Conservation (phyloP, 2,329 filamentous ascomycete genomes). For the Lachnellula hyalina region DNA sequence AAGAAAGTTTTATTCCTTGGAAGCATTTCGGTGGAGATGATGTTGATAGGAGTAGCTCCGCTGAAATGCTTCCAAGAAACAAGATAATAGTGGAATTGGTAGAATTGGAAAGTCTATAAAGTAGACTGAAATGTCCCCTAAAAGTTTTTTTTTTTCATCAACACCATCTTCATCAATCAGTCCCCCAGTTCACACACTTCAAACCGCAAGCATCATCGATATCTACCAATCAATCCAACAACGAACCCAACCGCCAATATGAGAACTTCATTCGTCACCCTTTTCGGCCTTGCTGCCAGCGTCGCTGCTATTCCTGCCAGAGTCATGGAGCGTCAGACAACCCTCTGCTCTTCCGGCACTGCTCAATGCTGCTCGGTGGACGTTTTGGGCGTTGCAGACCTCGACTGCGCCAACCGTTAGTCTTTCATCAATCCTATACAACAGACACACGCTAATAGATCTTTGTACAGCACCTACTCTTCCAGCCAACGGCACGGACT, state of each 20-base stretch:
- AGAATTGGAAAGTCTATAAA: slow-evolving; percentile 16
- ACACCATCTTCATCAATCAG: slow-evolving; percentile 10
- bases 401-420: slow-evolving; percentile 53
- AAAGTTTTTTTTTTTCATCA: slow-evolving; percentile 3
- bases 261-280: slow-evolving; percentile 19
- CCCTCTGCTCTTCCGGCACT: slow-evolving; percentile 37
- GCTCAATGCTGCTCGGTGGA: slow-evolving; percentile 58
- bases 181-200: slow-evolving; percentile 1
- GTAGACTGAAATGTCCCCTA: slow-evolving; percentile 7
- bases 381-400: slow-evolving; percentile 50
- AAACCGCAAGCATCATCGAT: slow-evolving; percentile 42
- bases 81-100: slow-evolving; percentile 42
- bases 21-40: slow-evolving; percentile 1
- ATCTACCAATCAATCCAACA: slow-evolving; percentile 22
- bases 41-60: slow-evolving; percentile 1
- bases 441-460: background rate
- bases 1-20: background rate
- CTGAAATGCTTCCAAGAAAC: background rate
- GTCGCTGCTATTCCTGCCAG: slow-evolving; percentile 25
- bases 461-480: slow-evolving; percentile 31
- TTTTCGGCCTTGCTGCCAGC: slow-evolving; percentile 9
- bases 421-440: slow-evolving; percentile 6
- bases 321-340: slow-evolving; percentile 32
- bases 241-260: slow-evolving; percentile 10
- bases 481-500: slow-evolving; percentile 38